phyloP scores from a whole-genome alignment of 257 asterid genomes.

The Ligustrum vulgare region DNA sequence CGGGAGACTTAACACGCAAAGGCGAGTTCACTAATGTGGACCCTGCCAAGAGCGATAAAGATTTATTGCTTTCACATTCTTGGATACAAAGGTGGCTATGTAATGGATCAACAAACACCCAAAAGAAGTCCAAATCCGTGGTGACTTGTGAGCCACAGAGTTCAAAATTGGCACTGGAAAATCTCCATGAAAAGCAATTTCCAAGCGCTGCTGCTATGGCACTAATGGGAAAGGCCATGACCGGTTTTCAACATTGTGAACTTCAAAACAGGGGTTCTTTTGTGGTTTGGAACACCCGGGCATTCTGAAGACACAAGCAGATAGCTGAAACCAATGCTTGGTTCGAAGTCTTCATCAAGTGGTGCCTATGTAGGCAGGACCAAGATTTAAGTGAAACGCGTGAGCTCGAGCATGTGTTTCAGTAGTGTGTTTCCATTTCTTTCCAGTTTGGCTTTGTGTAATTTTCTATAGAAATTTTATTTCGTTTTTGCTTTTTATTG shows the following conservation, averaged over 20 bases:
- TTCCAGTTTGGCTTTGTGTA: neutral
- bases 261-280: conserved; percentile 51
- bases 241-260: conserved; percentile 51
- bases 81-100: conserved; percentile 78
- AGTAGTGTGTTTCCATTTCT: neutral
- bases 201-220: conserved; percentile 95
- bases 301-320: conserved; percentile 23
- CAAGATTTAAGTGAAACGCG: neutral
- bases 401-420: neutral
- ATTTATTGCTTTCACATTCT: conserved; percentile 43
- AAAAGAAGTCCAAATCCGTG: conserved; percentile 32
- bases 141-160: conserved; percentile 48
- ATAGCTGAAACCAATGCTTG: neutral
- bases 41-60: conserved; percentile 22
- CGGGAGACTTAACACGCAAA: conserved; percentile 15
- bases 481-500: neutral
- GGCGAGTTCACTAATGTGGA: conserved; percentile 21
- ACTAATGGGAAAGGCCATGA: conserved; percentile 65
- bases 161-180: conserved; percentile 39
- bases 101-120: conserved; percentile 23
- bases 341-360: neutral
- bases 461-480: neutral
- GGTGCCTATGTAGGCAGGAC: neutral
- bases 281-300: conserved; percentile 61
- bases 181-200: conserved; percentile 55